A percentile compares a stretch with the other conserved stretches of the same genome.
phyloP scores from a whole-genome alignment of 495 filamentous ascomycete species.

The Trichoderma virens region DNA sequence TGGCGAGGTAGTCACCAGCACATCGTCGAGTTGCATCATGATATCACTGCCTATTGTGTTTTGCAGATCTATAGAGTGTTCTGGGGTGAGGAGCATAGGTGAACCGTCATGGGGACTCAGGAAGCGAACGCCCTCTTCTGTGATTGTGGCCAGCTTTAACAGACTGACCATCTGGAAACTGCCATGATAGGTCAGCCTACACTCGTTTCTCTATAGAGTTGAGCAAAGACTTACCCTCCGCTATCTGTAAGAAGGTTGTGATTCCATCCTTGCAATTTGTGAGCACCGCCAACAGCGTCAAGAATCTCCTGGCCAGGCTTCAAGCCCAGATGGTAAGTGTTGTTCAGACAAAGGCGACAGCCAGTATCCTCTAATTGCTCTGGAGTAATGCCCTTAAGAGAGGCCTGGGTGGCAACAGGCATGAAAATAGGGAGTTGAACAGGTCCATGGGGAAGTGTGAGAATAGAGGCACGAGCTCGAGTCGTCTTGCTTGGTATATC shows the following conservation, averaged over 20 bases:
- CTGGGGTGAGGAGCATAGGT: conserved; percentile 96
- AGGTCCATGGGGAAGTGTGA: conserved; percentile 84
- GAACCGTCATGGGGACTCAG: conserved; percentile 88
- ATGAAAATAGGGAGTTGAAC: conserved; percentile 92
- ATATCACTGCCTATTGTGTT: conserved; percentile 98
- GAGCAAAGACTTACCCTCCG: conserved; percentile 66
- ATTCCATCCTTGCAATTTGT: conserved; percentile 90
- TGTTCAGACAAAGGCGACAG: conserved; percentile 89
- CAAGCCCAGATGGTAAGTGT: conserved; percentile 93
- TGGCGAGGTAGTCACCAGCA: conserved; percentile 89
- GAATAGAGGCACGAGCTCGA: conserved; percentile 84
- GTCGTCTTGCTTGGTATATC: conserved; percentile 58
- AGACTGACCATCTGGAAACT: conserved; percentile 99
- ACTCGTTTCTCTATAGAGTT: not conserved
- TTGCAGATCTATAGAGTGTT: conserved; percentile 93
- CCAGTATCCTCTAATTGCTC: conserved; percentile 83
- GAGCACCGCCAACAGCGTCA: conserved; percentile 81
- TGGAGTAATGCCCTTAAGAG: conserved; percentile 88
- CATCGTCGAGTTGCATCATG: conserved; percentile 98
- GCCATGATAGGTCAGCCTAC: not conserved
- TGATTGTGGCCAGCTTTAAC: conserved; percentile 85
- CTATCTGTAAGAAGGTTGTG: conserved; percentile 95
- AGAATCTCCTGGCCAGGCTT: conserved; percentile 88
- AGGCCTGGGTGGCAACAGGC: conserved; percentile 97
- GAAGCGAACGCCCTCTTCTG: conserved; percentile 93